Evolutionary conservation across 108 stramenopile genomes (phyloP).

Genomic region (Cyclotella baltica): DNA sequence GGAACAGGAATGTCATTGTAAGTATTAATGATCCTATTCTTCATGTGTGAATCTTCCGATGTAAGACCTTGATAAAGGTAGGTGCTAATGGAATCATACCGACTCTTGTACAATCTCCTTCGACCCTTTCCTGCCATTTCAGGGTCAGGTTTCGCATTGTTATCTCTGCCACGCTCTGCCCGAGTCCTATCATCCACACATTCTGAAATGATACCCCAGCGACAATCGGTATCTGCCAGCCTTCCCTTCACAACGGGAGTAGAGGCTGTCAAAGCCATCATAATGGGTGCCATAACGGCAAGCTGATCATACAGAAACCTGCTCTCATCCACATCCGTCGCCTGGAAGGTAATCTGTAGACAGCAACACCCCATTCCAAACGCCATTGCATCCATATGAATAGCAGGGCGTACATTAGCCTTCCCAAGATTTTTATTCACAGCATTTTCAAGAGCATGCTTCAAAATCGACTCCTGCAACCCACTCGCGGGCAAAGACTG

Average conservation of each 20-base stretch:
- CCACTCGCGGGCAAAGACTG: conserved; percentile 21
- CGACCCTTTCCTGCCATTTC: conserved; percentile 72
- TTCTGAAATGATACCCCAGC: conserved; percentile 97
- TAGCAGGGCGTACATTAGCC: conserved; percentile 75
- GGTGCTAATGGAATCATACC: conserved; percentile 95
- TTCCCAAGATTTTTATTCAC: conserved; percentile 28
- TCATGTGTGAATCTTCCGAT: conserved; percentile 37
- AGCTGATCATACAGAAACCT: conserved; percentile 98
- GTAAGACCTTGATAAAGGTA: conserved; percentile 90
- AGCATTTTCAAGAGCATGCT: conserved; percentile 55
- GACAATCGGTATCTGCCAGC: conserved; percentile 94
- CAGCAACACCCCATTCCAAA: conserved; percentile 99
- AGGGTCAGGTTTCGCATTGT: conserved; percentile 63
- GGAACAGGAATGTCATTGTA: conserved; percentile 95
- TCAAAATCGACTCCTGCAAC: conserved; percentile 27
- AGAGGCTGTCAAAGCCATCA: conserved; percentile 98
- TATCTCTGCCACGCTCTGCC: conserved; percentile 86
- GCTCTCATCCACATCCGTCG: conserved; percentile 94
- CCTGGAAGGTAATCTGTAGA: conserved; percentile 99
- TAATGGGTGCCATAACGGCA: conserved; percentile 96
- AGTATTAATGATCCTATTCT: conserved; percentile 84
- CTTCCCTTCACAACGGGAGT: conserved; percentile 94
- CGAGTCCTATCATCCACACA: conserved; percentile 95
- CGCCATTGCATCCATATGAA: conserved; percentile 99
- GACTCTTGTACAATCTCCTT: conserved; percentile 90